These are phyloP conservation scores for Perkinsus chesapeaki DNA, from an alignment of 169 alveolate species.

Conservation along the genomic window DNA sequence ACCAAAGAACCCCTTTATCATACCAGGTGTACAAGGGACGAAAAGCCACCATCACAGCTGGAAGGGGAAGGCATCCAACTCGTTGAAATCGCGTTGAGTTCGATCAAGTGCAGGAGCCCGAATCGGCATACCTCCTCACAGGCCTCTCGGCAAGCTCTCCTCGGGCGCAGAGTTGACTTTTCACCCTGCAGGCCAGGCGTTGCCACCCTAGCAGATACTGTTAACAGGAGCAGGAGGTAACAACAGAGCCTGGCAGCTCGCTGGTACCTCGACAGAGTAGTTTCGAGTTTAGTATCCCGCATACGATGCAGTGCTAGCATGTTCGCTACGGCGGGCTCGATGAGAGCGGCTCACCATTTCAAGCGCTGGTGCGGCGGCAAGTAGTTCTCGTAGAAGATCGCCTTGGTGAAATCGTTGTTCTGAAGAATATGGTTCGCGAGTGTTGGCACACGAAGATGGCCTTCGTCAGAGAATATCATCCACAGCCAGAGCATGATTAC, in stretches of 20 bases:
- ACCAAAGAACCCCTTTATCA: too few species aligned
- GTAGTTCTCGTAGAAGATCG: background rate
- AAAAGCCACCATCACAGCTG: too few species aligned
- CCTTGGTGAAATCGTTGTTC: background rate
- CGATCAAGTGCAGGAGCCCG: too few species aligned
- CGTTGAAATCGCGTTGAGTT: too few species aligned
- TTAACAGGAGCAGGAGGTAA: background rate
- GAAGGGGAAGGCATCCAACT: too few species aligned
- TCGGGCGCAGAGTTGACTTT: background rate
- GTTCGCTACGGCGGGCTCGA: background rate
- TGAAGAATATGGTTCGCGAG: background rate
- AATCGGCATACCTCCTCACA: background rate
- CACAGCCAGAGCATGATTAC: background rate
- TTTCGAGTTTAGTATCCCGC: too few species aligned
- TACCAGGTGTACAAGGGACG: too few species aligned
- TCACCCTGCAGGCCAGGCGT: background rate
- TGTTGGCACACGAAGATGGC: constrained; percentile 6
- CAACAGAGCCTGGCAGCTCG: background rate
- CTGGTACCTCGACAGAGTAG: background rate
- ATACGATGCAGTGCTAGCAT: too few species aligned
- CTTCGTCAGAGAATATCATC: background rate
- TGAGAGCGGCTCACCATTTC: background rate
- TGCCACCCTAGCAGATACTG: background rate
- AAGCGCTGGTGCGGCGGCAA: background rate
- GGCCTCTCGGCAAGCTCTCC: background rate